Evolutionary conservation across 768 basidiomycete genomes (phyloP).

Genomic region (Trametes cubensis): DNA sequence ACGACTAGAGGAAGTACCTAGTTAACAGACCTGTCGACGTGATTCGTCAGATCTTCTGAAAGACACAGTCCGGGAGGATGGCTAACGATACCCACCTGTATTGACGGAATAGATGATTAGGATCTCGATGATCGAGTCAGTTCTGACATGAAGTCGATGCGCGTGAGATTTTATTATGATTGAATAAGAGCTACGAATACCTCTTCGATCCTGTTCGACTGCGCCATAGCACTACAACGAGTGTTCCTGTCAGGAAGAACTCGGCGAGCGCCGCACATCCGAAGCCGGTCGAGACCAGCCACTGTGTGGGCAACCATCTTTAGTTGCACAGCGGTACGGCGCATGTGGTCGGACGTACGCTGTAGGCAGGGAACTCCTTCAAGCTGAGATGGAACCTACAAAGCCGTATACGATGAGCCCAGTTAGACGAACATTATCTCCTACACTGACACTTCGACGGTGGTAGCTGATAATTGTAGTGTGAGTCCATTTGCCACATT

Average conservation of each 20-base stretch:
- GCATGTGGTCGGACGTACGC: not conserved
- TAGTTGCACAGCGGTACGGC: not conserved
- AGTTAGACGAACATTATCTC: too few species aligned
- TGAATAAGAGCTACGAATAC: too few species aligned
- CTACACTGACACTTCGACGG: not conserved
- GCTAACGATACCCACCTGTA: not conserved
- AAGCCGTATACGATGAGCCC: too few species aligned
- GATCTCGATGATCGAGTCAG: not conserved
- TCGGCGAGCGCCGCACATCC: slow-evolving; percentile 1
- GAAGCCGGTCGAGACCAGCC: not conserved
- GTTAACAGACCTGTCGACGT: not conserved
- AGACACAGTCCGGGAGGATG: too few species aligned
- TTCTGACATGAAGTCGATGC: not conserved
- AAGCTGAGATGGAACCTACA: not conserved
- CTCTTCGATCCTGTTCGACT: not conserved
- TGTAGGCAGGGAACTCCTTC: not conserved
- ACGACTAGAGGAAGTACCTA: not conserved
- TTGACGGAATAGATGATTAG: slow-evolving; percentile 6
- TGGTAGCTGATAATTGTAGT: not conserved
- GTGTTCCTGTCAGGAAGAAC: slow-evolving; percentile 2
- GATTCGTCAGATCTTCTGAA: too few species aligned
- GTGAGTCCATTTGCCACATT: not conserved
- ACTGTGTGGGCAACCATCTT: not conserved
- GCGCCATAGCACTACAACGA: not conserved
- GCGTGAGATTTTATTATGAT: too few species aligned